Base-by-base conservation (phyloP, 2,329 filamentous ascomycete genomes). In the Pseudohalonectria lignicola region DNA sequence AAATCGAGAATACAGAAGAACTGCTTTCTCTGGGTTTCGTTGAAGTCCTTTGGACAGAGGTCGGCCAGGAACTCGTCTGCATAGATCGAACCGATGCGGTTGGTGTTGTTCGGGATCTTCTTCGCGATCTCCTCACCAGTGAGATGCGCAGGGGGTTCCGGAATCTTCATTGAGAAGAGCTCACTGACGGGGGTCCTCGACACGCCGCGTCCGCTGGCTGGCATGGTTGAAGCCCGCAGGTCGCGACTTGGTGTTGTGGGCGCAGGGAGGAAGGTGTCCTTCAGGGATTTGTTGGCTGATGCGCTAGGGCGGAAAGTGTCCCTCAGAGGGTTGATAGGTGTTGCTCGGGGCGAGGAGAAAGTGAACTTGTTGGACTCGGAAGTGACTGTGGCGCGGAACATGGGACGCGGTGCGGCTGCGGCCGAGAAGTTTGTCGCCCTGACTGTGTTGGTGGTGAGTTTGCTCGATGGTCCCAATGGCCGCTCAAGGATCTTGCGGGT, bases 1-100 rank as follows among this genome's bases (percentile, higher is more conserved):
- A 78, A 59, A 49, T 78, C 74, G 46, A 78, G 69, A 43, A 78
- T 70, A 50, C 73, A 77, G 47, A 76, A 77, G 50, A 76, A 77
- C 56, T 77, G 74, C 41, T 72, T 69, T 34, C 71, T 66, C 53
- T 77, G 72, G 37, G 72, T 62, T 36, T 77, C 74, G 44, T 73
- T 70, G 44, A 76, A 67, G 31, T 73, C 66, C 19, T 66, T 55
- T 2, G 74, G 74, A 46, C 72, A 76, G 23, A 74, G 66, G 42
- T 76, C 67, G 2, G 63, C 61, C 29, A 78, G 59, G 41, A 69
- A 77, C 52, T 78, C 69, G 48, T 76, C 72, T 21, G 74, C 72
- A 42, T 77, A 78, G 41, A 76, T 66, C 33, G 73, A 73, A 4
- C 69, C 66, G 42, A 66, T 62, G 10, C 66, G 60, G 35, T 64